phyloP scores from a whole-genome alignment of 495 filamentous ascomycete genomes.

The Penicillium cataractarum region DNA sequence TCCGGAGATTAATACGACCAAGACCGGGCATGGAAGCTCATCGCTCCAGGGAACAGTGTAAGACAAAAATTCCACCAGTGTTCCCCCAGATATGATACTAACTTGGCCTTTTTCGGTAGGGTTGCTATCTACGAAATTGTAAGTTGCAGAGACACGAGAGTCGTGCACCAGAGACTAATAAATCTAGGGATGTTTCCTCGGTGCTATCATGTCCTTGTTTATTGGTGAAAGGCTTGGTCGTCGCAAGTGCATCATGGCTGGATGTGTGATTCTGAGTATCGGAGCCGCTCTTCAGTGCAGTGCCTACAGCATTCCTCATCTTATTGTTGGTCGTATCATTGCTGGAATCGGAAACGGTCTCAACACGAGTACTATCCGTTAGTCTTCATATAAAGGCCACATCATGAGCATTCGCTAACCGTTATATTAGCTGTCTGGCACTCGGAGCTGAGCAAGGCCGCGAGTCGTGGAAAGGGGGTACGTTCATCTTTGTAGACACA shows the following conservation, averaged over 20 bases:
- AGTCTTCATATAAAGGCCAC: neutral
- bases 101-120: slow-evolving; percentile 10
- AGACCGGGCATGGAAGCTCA: slow-evolving; percentile 35
- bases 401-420: neutral
- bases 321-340: slow-evolving; percentile 55
- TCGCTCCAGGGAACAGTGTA: slow-evolving; percentile 43
- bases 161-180: slow-evolving; percentile 23
- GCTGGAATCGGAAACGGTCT: slow-evolving; percentile 54
- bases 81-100: neutral
- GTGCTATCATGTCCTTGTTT: slow-evolving; percentile 52
- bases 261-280: slow-evolving; percentile 55
- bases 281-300: slow-evolving; percentile 60
- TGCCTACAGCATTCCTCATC: slow-evolving; percentile 52
- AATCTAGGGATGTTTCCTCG: slow-evolving; percentile 57
- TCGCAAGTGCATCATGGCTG: slow-evolving; percentile 56
- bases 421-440: slow-evolving; percentile 50
- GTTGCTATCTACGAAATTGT: slow-evolving; percentile 46
- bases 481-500: slow-evolving; percentile 22
- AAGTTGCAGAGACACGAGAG: slow-evolving; percentile 1
- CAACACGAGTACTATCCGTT: slow-evolving; percentile 52
- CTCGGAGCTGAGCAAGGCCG: slow-evolving; percentile 60
- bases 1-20: slow-evolving; percentile 40
- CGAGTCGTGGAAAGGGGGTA: slow-evolving; percentile 64
- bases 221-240: slow-evolving; percentile 58
- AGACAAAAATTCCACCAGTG: neutral